Conservation (phyloP, 768 basidiomycete species). For the Kwoniella dejecticola region DNA sequence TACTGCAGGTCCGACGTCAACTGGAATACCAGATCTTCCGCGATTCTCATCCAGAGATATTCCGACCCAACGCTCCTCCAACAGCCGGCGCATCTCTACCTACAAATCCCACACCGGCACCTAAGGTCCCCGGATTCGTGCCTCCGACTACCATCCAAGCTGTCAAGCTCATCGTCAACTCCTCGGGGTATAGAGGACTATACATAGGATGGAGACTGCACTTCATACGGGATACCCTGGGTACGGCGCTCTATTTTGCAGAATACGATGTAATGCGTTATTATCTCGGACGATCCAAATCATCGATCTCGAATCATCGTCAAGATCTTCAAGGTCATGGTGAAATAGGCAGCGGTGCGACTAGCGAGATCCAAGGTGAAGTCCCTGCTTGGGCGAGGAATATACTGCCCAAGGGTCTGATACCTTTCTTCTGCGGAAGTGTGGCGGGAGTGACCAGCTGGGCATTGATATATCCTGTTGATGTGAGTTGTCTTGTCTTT, state of each 20-base stretch:
- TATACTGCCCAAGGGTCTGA: constrained; percentile 81
- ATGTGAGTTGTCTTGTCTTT: too few species aligned
- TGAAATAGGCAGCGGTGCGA: constrained; percentile 19
- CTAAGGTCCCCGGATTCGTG: constrained; percentile 56
- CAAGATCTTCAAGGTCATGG: constrained; percentile 10
- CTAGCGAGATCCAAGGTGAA: constrained; percentile 41
- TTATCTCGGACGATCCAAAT: constrained; percentile 66
- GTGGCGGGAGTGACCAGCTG: constrained; percentile 77
- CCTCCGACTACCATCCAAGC: constrained; percentile 78
- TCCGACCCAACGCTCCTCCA: constrained; percentile 19
- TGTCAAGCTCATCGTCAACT: constrained; percentile 71
- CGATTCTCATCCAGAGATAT: constrained; percentile 54
- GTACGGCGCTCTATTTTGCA: constrained; percentile 88
- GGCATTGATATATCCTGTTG: constrained; percentile 87
- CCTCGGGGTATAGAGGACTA: constrained; percentile 39
- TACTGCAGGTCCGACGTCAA: constrained; percentile 75
- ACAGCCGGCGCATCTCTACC: constrained; percentile 18
- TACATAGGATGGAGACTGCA: constrained; percentile 81
- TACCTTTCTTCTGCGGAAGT: constrained; percentile 90
- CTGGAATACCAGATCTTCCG: constrained; percentile 88
- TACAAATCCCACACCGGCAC: constrained; percentile 18
- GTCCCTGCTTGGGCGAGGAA: constrained; percentile 52
- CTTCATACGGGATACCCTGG: constrained; percentile 85
- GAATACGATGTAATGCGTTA: constrained; percentile 92
- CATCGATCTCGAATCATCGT: too few species aligned